A percentile compares a stretch with the other conserved stretches of the same genome.
Evolutionary conservation across 164 flowering plant species (phyloP).

Genomic region (Piper betle): DNA sequence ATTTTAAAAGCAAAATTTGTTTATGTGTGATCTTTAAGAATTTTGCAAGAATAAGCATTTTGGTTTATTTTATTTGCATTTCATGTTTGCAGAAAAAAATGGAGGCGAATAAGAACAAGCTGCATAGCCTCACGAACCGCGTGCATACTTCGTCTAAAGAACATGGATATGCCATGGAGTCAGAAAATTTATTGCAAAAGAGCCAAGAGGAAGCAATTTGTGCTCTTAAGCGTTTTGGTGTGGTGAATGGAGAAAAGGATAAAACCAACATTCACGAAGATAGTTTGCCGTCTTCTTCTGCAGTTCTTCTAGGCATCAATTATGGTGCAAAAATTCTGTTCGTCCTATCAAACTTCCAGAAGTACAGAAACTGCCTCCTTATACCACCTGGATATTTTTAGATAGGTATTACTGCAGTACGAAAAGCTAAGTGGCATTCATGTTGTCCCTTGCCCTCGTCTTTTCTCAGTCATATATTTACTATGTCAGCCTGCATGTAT

Average conservation of each 20-base stretch:
- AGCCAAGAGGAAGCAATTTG: constrained; percentile 3
- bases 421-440: too few species aligned
- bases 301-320: constrained; percentile 57
- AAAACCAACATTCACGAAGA: constrained; percentile 47
- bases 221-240: constrained; percentile 46
- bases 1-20: not conserved
- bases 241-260: constrained; percentile 34
- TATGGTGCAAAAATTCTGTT: constrained; percentile 57
- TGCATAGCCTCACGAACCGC: constrained; percentile 11
- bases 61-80: not conserved
- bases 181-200: too few species aligned
- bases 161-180: too few species aligned
- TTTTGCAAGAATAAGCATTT: not conserved
- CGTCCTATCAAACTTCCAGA: constrained; percentile 71
- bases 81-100: constrained; percentile 42
- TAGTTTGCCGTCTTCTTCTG: constrained; percentile 38
- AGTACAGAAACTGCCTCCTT: constrained; percentile 74
- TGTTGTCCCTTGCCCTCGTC: too few species aligned
- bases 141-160: too few species aligned
- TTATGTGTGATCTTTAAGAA: not conserved
- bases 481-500: too few species aligned
- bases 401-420: constrained; percentile 40
- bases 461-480: too few species aligned
- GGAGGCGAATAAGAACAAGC: constrained; percentile 57
- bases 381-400: constrained; percentile 96